phyloP scores from a whole-genome alignment of 768 basidiomycete species.

The Chlorophyllum brunneum region DNA sequence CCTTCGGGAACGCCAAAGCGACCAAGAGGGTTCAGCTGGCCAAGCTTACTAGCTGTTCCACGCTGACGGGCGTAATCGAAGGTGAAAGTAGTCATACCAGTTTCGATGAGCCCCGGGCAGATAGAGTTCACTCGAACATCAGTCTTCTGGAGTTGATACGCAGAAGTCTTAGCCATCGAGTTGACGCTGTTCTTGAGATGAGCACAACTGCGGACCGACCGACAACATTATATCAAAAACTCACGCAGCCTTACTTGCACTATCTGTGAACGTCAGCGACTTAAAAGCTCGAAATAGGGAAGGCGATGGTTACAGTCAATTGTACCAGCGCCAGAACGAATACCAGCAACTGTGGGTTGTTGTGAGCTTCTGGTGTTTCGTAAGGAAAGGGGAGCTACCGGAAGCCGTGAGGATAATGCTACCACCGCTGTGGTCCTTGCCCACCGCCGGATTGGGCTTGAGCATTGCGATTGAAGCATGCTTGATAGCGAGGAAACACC shows the following conservation, averaged over 20 bases:
- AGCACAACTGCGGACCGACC: neutral
- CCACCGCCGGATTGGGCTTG: constrained; percentile 56
- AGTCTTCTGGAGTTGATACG: constrained; percentile 74
- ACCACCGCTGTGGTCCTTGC: constrained; percentile 68
- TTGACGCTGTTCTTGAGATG: constrained; percentile 58
- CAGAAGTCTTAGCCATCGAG: constrained; percentile 79
- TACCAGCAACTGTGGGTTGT: constrained; percentile 66
- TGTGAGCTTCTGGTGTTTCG: constrained; percentile 5
- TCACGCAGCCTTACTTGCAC: constrained; percentile 91
- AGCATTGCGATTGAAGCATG: constrained; percentile 82
- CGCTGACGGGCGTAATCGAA: constrained; percentile 76
- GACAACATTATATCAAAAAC: constrained; percentile 22
- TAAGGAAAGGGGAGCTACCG: constrained; percentile 36
- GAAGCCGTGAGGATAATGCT: constrained; percentile 90
- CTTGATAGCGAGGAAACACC: constrained; percentile 88
- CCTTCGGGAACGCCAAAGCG: constrained; percentile 82
- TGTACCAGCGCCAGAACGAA: constrained; percentile 79
- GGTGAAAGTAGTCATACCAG: constrained; percentile 79
- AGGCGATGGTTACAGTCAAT: constrained; percentile 61
- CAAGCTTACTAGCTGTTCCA: constrained; percentile 74
- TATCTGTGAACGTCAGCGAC: constrained; percentile 47
- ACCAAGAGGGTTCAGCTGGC: constrained; percentile 79
- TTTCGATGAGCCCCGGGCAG: constrained; percentile 92
- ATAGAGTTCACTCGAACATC: constrained; percentile 88
- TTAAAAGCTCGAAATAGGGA: neutral